Evolutionary conservation across 345 rosid species (phyloP), one percentile per base, ranked within the genome.

Genomic region (Eucalyptus coolabah): DNA sequence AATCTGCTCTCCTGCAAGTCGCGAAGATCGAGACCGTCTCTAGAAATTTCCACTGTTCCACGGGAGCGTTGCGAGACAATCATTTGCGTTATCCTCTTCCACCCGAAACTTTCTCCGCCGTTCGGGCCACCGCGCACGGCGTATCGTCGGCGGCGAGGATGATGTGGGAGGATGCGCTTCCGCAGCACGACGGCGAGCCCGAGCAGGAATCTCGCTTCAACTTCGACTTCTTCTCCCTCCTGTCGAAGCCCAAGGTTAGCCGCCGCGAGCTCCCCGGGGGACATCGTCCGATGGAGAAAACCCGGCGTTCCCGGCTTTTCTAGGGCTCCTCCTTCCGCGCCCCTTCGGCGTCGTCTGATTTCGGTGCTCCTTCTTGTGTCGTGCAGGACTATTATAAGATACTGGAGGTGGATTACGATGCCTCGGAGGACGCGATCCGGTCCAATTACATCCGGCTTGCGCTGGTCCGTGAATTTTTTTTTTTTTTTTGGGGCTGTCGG

Each of bases 401-500:
- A 26, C 93, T 98, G 91, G 98, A 97, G 91, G 94, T 97, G 89
- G 97, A 92, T 87, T 92, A 93, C 34, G 98, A 97, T 87, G 99
- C 99, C 44, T 91, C 96, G 11, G 99, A 98, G 40, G 99, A 98
- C 18, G 96, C 90, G 21, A 97, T 98, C 91, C 98, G 99, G 50
- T 95, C 99, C 86, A 98, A 96, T 90, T 98, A 94, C 90, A 98
- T 98, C 89, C 98, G 98, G 60, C 98, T 98, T 11, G 98, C 99
- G 2, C 96, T 98, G 96, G 99, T 98, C 88, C 65, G 93, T 90
- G 26, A 32, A 28, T 16, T 9, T 42, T 51, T 45, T 26, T 49
- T 40, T 6, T 63, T n/a, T 49, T 65, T 42, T 59, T 17, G 19
- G 88, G 37, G 80, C 23, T 6, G 34, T 54, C 56, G 56, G 26